Conservation (phyloP, 441 rosid species). For the Populus hybrid region DNA sequence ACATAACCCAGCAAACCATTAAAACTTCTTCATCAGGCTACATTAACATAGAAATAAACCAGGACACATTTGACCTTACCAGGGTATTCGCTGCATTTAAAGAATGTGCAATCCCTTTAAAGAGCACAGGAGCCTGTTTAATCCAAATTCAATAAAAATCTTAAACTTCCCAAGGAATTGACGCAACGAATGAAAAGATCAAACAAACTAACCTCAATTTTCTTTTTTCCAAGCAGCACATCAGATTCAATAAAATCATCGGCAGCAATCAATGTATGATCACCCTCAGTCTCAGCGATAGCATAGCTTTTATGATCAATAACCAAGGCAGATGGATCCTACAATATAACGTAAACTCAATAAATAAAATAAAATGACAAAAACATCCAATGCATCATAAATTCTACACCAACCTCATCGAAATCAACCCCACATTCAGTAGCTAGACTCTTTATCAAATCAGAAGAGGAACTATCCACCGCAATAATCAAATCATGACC, state of each 20-base stretch:
- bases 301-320: slow-evolving; percentile 69
- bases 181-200: background rate
- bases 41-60: slow-evolving; percentile 2
- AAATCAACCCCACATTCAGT: slow-evolving; percentile 78
- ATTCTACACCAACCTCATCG: slow-evolving; percentile 28
- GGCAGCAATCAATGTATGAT: slow-evolving; percentile 67
- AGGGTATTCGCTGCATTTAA: slow-evolving; percentile 61
- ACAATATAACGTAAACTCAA: slow-evolving; percentile 6
- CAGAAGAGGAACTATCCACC: slow-evolving; percentile 68
- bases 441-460: slow-evolving; percentile 65
- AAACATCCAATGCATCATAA: no score
- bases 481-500: slow-evolving; percentile 84
- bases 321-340: slow-evolving; percentile 77
- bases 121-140: slow-evolving; percentile 74
- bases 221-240: slow-evolving; percentile 54
- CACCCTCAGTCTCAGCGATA: slow-evolving; percentile 56
- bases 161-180: background rate
- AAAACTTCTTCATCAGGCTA: background rate
- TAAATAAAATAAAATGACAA: background rate
- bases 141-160: background rate
- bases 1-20: background rate
- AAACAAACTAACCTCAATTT: slow-evolving; percentile 49
- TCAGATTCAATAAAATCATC: slow-evolving; percentile 61
- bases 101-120: slow-evolving; percentile 80
- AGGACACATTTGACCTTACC: slow-evolving; percentile 35